Evolutionary conservation across 106 monocot genomes (phyloP), one percentile per base, ranked within the genome.

Genomic region (Acorus calamus): DNA sequence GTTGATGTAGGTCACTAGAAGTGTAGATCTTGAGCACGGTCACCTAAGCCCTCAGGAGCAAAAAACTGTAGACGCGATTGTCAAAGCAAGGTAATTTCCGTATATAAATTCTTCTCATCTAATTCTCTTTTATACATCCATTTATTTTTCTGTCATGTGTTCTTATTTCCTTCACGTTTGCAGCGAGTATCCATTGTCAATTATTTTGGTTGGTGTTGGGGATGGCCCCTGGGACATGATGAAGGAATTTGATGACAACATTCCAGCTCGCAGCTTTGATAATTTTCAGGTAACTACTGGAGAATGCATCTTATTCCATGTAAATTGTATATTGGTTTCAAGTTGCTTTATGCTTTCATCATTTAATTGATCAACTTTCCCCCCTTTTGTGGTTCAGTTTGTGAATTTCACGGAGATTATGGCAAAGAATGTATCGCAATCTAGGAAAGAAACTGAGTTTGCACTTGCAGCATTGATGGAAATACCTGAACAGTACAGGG

Each of bases 161-260:
- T 56, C 46, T 57, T 3, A 41, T 6, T 65, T 7, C 49, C 44
- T 72, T 47, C 42, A 6, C 47, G 14, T 14, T 75, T 76, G 72
- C 90, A 94, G 94, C 64, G 71, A 82, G 68, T 87, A 82, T 71
- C 90, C 94, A 5, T 75, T 94, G 56, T 94, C 94, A 13, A 94
- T 94, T 55, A 70, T 94, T 52, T 76, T 94, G 42, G 94, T 94
- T 74, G 94, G 94, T 57, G 94, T 94, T 60, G 94, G 94, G 1
- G 94, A 94, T 90, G 94, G 94, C 6, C 94, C 94, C 3, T 94
- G 94, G 94, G 90, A 87, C 56, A 83, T 78, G 82, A 94, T 94
- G 94, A 76, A 62, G 56, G 84, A 94, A 74, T 94, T 94, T 74
- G 94, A 94, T 70, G 94, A 94, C 44, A 90, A 90, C 57, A 94